Evolutionary conservation across 345 rosid species (phyloP).

Genomic region (Dovyalis caffra): DNA sequence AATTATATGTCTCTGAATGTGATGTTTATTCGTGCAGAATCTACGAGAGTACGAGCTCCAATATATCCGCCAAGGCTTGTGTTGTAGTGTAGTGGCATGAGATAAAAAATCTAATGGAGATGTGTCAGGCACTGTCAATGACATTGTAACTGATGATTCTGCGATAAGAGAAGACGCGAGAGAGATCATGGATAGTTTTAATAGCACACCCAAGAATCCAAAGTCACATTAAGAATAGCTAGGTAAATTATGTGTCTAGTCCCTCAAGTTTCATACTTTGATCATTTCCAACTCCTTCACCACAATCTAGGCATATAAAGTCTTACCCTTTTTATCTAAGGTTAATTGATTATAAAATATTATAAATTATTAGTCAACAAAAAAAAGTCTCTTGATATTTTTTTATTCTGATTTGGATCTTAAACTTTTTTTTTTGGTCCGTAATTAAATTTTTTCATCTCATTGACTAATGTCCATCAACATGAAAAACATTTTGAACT

Average conservation of each 20-base stretch:
- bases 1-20: background rate
- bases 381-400: no score
- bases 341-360: no score
- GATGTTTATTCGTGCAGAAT: constrained; percentile 21
- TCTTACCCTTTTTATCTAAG: no score
- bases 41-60: constrained; percentile 25
- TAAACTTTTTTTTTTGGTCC: no score
- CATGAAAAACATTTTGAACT: no score
- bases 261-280: background rate
- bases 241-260: background rate
- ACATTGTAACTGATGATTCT: background rate
- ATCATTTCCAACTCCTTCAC: background rate
- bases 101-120: background rate
- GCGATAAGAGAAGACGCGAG: constrained; percentile 15
- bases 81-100: constrained; percentile 24
- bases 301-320: background rate
- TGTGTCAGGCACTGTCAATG: constrained; percentile 13
- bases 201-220: constrained; percentile 46
- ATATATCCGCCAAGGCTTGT: constrained; percentile 13
- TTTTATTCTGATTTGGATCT: no score
- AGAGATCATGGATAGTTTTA: constrained; percentile 28
- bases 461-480: no score
- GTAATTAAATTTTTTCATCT: no score
- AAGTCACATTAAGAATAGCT: constrained; percentile 31
- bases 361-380: no score